Conservation (phyloP, 805 yeast genomes). For the Kluyveromyces siamensis region DNA sequence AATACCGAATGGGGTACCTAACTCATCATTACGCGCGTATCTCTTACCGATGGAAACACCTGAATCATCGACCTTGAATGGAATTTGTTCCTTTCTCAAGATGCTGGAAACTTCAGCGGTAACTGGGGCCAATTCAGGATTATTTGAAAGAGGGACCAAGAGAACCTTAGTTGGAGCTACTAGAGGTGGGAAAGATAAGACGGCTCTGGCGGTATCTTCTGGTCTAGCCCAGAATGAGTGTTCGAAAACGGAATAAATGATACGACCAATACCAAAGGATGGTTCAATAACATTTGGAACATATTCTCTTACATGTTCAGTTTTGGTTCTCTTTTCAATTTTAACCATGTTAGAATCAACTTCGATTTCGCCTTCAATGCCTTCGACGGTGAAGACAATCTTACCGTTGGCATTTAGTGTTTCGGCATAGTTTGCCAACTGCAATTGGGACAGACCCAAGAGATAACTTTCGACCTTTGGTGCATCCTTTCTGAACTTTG, state of each 20-base stretch:
- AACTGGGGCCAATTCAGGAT: constrained; percentile 69
- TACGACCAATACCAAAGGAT: constrained; percentile 98
- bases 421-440: constrained; percentile 65
- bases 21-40: constrained; percentile 95
- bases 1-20: constrained; percentile 98
- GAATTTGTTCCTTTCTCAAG: constrained; percentile 74
- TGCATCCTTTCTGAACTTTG: constrained; percentile 94
- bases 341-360: constrained; percentile 62
- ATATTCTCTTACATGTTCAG: constrained; percentile 89
- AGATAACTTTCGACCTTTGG: constrained; percentile 83
- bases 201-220: constrained; percentile 81
- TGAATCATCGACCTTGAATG: constrained; percentile 94
- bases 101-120: constrained; percentile 57
- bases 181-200: constrained; percentile 83
- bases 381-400: constrained; percentile 60
- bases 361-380: constrained; percentile 55
- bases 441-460: constrained; percentile 67
- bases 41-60: constrained; percentile 97
- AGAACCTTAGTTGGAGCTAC: constrained; percentile 98
- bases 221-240: constrained; percentile 94
- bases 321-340: constrained; percentile 69
- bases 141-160: constrained; percentile 86
- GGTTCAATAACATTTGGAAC: constrained; percentile 98
- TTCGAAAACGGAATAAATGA: constrained; percentile 85
- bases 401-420: constrained; percentile 56